Base-by-base conservation (phyloP, 192 early-diverging fungal genomes). In the Phycomyces blakesleeanus region DNA sequence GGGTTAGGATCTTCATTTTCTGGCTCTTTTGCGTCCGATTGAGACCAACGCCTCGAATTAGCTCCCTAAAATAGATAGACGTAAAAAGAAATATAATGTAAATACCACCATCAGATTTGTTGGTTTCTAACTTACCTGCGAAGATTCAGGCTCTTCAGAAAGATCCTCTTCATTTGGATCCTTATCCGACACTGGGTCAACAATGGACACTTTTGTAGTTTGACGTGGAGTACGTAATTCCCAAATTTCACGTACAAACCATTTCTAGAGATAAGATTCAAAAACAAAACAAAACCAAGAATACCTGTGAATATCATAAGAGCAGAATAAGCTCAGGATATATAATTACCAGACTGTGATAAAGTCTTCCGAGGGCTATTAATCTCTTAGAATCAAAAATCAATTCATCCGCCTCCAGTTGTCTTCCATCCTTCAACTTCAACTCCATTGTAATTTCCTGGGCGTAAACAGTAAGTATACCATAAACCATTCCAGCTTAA, bases 341-440 rank as follows among this genome's bases (percentile, higher is more conserved):
- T 3, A 34, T 29, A 3, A 55, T 55, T 68, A 94, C 93, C 61
- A 96, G 77, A 49, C 89, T 91, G 54, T 93, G 87, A 69, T 94
- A 89, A 67, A 95, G 77, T 61, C 84, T 81, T 2, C 88, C 91
- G 14, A 95, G 54, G 2, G 81, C 66, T 57, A 85, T 82, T 37
- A 97, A 61, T 53, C 81, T 92, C 61, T 89, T 90, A 20, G 74
- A 72, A 40, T 97, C 95, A 52, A 94, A 86, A n/a, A 97, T 79
- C 2, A 97, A 80, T 66, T 97, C 94, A 60, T 82, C 80, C 12
- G 82, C 68, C 52, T 88, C 78, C 26, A 97, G 80, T 3, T 87
- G 86, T 21, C 93, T 74, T 57, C 93, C 92, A 0, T 84, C 77
- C 64, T 94, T 95, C 20, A 95, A 78, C 12, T 80, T 82, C 73